Percentiles rank a stretch among this genome's conserved stretches.
Evolutionary conservation across 148 eudicot species (phyloP).

Genomic region (Rhododendron henanense): DNA sequence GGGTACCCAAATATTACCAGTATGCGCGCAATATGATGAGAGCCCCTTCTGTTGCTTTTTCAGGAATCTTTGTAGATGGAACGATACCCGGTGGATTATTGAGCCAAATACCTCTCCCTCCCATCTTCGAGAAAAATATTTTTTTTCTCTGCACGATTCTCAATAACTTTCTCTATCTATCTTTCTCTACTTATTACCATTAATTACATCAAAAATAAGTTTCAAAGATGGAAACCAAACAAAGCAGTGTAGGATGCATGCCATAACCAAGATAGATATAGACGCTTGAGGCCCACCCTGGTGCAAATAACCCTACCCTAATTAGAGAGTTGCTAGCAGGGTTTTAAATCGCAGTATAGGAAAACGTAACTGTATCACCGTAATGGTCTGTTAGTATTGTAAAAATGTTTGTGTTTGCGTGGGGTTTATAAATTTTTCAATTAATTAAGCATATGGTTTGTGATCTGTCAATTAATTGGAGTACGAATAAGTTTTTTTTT

Average conservation of each 20-base stretch:
- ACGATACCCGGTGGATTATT: not conserved
- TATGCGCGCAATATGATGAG: not conserved
- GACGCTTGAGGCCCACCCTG: not conserved
- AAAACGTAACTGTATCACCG: not conserved
- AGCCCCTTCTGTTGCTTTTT: not conserved
- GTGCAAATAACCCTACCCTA: not conserved
- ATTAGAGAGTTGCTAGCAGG: too few relatives aligned
- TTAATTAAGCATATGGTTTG: not conserved
- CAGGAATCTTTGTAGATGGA: not conserved
- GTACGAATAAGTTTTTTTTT: too few relatives aligned
- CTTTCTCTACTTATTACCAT: accelerated
- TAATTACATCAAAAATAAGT: too few relatives aligned
- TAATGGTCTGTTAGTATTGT: not conserved
- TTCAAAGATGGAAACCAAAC: too few relatives aligned
- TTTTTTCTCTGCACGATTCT: too few relatives aligned
- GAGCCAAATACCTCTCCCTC: not conserved
- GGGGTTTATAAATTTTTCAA: not conserved
- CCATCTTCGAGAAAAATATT: too few relatives aligned
- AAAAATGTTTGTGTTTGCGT: not conserved
- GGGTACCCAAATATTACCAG: not conserved
- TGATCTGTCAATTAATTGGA: not conserved
- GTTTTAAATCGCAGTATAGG: too few relatives aligned
- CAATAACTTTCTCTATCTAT: too few relatives aligned
- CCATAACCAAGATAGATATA: not conserved
- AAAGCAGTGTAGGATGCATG: too few relatives aligned